Percentiles rank a stretch among this genome's conserved stretches.
Conservation (phyloP, 176 grass and related monocot species). For the Melocanna baccifera region DNA sequence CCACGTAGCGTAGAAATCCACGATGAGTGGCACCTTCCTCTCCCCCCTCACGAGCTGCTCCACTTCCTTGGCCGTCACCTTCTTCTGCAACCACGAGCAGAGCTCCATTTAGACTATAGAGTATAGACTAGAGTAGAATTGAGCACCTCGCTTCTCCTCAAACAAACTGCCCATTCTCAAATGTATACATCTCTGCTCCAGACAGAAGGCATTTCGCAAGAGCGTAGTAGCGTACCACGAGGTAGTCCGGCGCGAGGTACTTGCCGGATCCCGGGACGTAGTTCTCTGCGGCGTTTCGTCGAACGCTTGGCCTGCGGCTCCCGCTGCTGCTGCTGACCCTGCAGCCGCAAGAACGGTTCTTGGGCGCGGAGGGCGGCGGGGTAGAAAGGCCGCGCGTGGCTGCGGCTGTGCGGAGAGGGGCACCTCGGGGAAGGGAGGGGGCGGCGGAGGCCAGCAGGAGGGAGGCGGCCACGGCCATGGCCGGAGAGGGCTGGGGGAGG, state of each 20-base stretch:
- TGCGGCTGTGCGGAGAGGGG: neutral
- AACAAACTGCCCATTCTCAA: too few species aligned
- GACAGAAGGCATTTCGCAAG: neutral
- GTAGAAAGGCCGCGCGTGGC: neutral
- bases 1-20: slow-evolving; percentile 78
- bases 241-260: slow-evolving; percentile 57
- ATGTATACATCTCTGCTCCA: neutral
- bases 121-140: neutral
- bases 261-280: slow-evolving; percentile 46
- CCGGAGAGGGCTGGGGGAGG: neutral
- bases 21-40: slow-evolving; percentile 57
- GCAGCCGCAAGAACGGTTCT: neutral
- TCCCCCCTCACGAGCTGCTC: slow-evolving; percentile 45
- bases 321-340: neutral
- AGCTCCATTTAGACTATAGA: neutral
- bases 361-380: neutral
- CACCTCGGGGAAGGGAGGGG: neutral
- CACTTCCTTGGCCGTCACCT: slow-evolving; percentile 60
- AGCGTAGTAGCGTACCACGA: slow-evolving; percentile 34
- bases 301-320: slow-evolving; percentile 26
- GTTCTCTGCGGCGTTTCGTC: slow-evolving; percentile 36
- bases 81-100: slow-evolving; percentile 48
- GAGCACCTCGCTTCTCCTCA: neutral
- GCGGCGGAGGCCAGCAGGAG: neutral
- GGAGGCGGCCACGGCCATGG: slow-evolving; percentile 26